Base-by-base conservation (phyloP, 202 grass and related monocot species). In the Hordeum pubiflorum region DNA sequence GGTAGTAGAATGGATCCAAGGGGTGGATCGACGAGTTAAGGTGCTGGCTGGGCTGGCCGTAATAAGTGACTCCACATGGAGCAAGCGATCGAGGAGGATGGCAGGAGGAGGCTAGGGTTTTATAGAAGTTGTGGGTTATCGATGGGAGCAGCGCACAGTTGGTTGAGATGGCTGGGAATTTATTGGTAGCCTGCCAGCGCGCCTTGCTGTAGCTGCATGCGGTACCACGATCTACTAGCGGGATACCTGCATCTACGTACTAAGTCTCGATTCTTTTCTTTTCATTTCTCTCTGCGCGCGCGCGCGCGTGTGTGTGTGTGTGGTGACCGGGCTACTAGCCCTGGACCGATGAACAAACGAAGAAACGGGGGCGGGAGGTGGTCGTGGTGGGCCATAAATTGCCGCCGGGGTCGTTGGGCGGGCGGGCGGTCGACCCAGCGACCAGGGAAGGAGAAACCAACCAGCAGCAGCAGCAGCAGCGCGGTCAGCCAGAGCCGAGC, bases 61-160 rank as follows among this genome's bases (percentile, higher is more conserved):
- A 82, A 58, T 84, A 84, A 87, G 84, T 87, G 78, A 73, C 29
- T 40, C 74, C 87, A 89, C 83, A 89, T 89, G 87, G 87, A 82
- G 83, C 46, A 66, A 77, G 73, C 74, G 72, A 77, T 50, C 67
- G 73, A 78, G 59, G 68, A 79, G 65, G 78, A 58, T 78, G 78
- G 73, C 72, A 78, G 72, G 62, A 68, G 66, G 48, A 7, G 86
- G 55, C 55, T 5, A 9, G 57, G 73, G 79, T 86, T 86, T 89
- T 89, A 83, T 86, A 89, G 87, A 64, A 74, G 23, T 44, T 78
- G 20, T 48, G 44, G 44, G 14, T 48, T 48, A 48, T 48, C 48
- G 48, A n/a, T 64, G 50, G 69, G 75, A 14, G 67, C 67, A 21
- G 10, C 7, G 60, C 63, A 76, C 78, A 82, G 83, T 60, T 32